These are phyloP conservation scores for Harrya chromipes DNA, from an alignment of 768 basidiomycete species.

Conservation along the genomic window DNA sequence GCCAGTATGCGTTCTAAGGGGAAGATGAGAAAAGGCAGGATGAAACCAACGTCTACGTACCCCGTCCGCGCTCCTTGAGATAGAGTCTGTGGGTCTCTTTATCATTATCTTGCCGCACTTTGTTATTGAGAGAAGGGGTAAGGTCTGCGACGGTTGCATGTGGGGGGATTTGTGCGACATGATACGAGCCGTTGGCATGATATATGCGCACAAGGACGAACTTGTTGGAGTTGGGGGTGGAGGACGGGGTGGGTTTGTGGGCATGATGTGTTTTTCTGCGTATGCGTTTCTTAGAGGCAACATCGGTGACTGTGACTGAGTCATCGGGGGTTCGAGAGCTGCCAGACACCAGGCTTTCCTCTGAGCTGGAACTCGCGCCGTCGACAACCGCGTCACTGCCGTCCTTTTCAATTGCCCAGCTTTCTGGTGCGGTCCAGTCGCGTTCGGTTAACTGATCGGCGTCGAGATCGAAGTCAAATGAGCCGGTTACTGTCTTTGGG, in stretches of 20 bases:
- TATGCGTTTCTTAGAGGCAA: slow-evolving; percentile 16
- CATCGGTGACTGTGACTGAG: slow-evolving; percentile 10
- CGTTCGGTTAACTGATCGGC: slow-evolving; percentile 23
- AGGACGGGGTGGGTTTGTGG: slow-evolving; percentile 14
- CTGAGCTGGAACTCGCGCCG: slow-evolving; percentile 43
- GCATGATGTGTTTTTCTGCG: slow-evolving; percentile 25
- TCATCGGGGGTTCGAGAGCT: slow-evolving; percentile 16
- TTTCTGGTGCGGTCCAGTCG: slow-evolving; percentile 70
- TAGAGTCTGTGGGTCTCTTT: slow-evolving; percentile 66
- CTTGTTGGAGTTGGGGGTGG: slow-evolving; percentile 16
- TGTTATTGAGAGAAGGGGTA: slow-evolving; percentile 56
- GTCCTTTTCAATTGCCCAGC: slow-evolving; percentile 66
- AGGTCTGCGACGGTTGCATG: slow-evolving; percentile 68
- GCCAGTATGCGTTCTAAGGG: slow-evolving; percentile 76
- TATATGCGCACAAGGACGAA: slow-evolving; percentile 72
- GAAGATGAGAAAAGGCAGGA: not conserved
- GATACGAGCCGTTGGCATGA: slow-evolving; percentile 66
- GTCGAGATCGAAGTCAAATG: slow-evolving; percentile 10
- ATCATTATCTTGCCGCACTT: slow-evolving; percentile 47
- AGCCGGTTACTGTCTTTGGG: slow-evolving; percentile 40
- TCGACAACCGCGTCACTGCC: slow-evolving; percentile 36
- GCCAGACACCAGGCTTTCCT: slow-evolving; percentile 22
- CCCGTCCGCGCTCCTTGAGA: slow-evolving; percentile 72
- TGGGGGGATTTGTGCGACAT: slow-evolving; percentile 62
- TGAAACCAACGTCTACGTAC: slow-evolving; percentile 35